phyloP scores from a whole-genome alignment of 768 basidiomycete genomes.

The Rhizopogon vulgaris region DNA sequence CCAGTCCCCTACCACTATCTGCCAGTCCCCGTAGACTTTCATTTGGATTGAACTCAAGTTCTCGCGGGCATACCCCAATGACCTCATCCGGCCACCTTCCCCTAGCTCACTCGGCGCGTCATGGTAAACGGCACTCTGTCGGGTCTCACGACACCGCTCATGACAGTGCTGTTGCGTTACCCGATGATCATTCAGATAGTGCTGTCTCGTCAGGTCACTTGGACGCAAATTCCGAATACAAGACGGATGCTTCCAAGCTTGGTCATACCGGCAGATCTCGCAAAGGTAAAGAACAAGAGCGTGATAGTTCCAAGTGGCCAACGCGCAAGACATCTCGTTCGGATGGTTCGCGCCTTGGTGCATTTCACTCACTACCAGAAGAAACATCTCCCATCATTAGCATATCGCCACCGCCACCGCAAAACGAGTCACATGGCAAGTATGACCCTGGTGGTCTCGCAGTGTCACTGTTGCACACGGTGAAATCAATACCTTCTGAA shows the following conservation, averaged over 20 bases:
- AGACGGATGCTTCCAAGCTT: slow-evolving; percentile 8
- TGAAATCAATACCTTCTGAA: slow-evolving; percentile 20
- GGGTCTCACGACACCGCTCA: slow-evolving; percentile 26
- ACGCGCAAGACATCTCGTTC: slow-evolving; percentile 4
- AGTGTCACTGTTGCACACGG: slow-evolving; percentile 16
- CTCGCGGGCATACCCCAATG: slow-evolving; percentile 24
- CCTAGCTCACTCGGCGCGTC: slow-evolving; percentile 14
- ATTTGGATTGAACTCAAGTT: slow-evolving; percentile 20
- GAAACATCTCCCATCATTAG: slow-evolving; percentile 10
- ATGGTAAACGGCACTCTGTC: slow-evolving; percentile 22
- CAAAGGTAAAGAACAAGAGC: slow-evolving; percentile 21
- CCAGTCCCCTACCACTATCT: slow-evolving; percentile 24
- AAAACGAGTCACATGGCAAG: background rate
- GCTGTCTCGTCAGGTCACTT: background rate
- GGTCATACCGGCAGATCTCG: slow-evolving; percentile 6
- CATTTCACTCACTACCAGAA: slow-evolving; percentile 18
- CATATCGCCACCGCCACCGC: slow-evolving; percentile 7
- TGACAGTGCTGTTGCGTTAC: slow-evolving; percentile 27
- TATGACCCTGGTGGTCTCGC: background rate
- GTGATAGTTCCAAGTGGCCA: slow-evolving; percentile 1
- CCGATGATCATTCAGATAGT: slow-evolving; percentile 14
- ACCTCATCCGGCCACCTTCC: slow-evolving; percentile 23
- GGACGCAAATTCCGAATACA: slow-evolving; percentile 1
- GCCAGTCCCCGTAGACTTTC: slow-evolving; percentile 28
- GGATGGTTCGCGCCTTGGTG: background rate